Evolutionary conservation across 169 alveolate genomes (phyloP), one percentile per base, ranked within the genome.

Genomic region (Cryptosporidium sp.): DNA sequence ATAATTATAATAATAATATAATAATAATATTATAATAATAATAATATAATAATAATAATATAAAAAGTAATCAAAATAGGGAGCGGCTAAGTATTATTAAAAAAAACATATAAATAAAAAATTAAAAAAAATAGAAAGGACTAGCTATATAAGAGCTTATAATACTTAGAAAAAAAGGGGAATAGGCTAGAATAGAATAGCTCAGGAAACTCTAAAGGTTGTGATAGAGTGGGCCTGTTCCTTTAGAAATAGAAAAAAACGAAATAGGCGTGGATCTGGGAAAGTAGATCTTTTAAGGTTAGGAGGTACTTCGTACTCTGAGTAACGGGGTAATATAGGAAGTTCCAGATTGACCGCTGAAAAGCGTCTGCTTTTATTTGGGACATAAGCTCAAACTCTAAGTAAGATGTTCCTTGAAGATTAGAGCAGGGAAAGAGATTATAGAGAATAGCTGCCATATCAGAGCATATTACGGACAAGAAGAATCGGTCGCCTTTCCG

Each of bases 331-430:
- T 65, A 65, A 65, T 35, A 65, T 65, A 65, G 71, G 71, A 65
- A 65, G 71, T 65, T 65, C 71, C 71, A 65, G 71, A 65, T 65
- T 65, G 71, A 65, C 71, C 71, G 71, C 71, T 65, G 71, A 65
- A 65, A 65, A 65, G 71, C 71, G 71, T 65, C 71, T 65, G 33
- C 71, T 65, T 65, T 37, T 65, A 65, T 65, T 65, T 65, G 71
- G 48, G 71, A 65, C 71, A 65, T 55, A 31, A 65, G 71, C 71
- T 65, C 71, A 65, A 55, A 65, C 71, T 65, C 51, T 26, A 65
- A 31, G 71, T 65, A 65, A 65, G 31, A 65, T 65, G 71, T 65
- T 65, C 41, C 71, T 65, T 59, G 71, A 33, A 65, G 71, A 65
- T 26, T 31, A 65, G 71, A 16, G 31, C 71, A 37, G 50, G 43